Evolutionary conservation across 441 rosid species (phyloP), one percentile per base, ranked within the genome.

Genomic region (Hura crepitans): DNA sequence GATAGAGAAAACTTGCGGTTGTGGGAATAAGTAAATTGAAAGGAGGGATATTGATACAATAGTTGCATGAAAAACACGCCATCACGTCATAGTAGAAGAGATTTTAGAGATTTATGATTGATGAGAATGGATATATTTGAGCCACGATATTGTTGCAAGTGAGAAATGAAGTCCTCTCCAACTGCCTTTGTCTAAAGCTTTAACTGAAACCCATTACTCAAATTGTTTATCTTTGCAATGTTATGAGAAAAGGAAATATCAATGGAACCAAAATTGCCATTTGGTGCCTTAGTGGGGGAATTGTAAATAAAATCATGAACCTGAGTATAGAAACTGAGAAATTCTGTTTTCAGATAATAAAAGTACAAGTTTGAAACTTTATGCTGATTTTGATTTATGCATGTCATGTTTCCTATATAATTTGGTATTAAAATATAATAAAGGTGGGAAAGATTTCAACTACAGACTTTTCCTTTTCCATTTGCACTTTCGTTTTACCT

Each of bases 91-190:
- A 3, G 51, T 6, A 5, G 5, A 13, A 50, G 14, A 53, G 15
- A 37, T 1, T 9, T n/a, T 50, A 9, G 39, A 51, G 27, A 39
- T 50, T 8, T 61, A 37, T 50, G 51, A 39, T 15, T 53, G 8
- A 53, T n/a, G 27, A 45, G 31, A 69, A 43, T 58, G 59, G 61
- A 25, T 51, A 45, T 43, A 23, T 57, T 56, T 51, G 28, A 28
- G 70, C 49, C 65, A 56, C 57, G 66, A 66, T 47, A 7, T 27
- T 46, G 23, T 25, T 49, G 50, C 76, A 66, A 73, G 65, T 59
- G 35, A 66, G 47, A 43, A 27, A 18, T 39, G 43, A 71, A 57
- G 60, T 35, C 22, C 27, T 28, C 50, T 25, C 31, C 14, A 66
- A 59, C 61, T 73, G 72, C 45, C 33, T 66, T 59, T 3, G 43